Evolutionary conservation across 345 rosid genomes (phyloP).

Genomic region (Citrus cavaleriei): DNA sequence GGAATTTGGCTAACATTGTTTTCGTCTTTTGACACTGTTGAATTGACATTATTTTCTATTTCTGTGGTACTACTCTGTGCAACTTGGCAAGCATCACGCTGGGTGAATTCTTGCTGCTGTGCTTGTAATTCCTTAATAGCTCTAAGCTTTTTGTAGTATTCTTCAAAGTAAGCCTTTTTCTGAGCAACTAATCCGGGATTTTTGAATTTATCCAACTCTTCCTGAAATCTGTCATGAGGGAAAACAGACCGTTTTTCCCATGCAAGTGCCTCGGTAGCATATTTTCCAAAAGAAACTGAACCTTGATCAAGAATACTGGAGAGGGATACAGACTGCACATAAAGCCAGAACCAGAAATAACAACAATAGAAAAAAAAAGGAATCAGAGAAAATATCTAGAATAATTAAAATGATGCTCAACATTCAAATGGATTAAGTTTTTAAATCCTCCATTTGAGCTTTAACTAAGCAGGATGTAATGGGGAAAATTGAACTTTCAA

Average conservation of each 20-base stretch:
- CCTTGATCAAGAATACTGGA: conserved; percentile 10
- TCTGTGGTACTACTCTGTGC: neutral
- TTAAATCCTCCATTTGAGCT: neutral
- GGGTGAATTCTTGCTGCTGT: conserved; percentile 6
- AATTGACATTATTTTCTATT: neutral
- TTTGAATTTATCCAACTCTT: conserved; percentile 22
- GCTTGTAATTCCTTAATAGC: conserved; percentile 18
- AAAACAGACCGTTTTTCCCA: conserved; percentile 30
- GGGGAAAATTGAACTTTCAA: neutral
- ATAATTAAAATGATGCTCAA: neutral
- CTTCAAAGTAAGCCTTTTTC: conserved; percentile 30
- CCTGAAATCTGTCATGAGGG: conserved; percentile 18
- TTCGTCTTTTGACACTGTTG: neutral
- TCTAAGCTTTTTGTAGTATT: conserved; percentile 19
- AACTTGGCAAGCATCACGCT: neutral
- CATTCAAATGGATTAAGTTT: neutral
- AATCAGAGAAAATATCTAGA: neutral
- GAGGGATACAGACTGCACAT: conserved; percentile 4
- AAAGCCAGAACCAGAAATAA: neutral
- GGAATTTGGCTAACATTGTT: neutral
- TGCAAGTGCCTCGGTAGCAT: conserved; percentile 16
- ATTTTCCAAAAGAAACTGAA: conserved; percentile 26
- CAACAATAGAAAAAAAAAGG: neutral
- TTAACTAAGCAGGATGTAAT: neutral
- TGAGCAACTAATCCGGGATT: conserved; percentile 28